Evolutionary conservation across 2,329 filamentous ascomycete genomes (phyloP).

Genomic region (Cyphellophora europaea): DNA sequence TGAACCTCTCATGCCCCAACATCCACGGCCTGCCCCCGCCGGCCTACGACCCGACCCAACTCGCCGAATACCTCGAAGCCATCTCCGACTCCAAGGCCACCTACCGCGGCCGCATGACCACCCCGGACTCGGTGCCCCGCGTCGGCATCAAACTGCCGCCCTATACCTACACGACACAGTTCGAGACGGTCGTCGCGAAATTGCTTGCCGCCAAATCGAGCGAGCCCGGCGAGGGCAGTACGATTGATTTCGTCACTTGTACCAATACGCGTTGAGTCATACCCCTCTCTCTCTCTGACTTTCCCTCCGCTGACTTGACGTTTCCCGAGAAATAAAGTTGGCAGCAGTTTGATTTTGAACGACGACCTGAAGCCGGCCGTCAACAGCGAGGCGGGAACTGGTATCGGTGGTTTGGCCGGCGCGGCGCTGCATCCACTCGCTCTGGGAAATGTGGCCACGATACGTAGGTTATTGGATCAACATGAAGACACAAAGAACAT

Average conservation of each 20-base stretch:
- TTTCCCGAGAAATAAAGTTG: too few species aligned
- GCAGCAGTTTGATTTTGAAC: conserved; percentile 53
- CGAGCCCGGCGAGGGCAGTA: conserved; percentile 14
- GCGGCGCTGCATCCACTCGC: conserved; percentile 63
- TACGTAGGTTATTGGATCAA: conserved; percentile 51
- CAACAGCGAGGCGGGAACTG: conserved; percentile 42
- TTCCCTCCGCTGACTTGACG: too few species aligned
- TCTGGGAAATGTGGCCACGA: conserved; percentile 63
- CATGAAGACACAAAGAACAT: conserved; percentile 42
- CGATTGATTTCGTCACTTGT: conserved; percentile 54
- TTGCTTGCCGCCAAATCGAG: conserved; percentile 26
- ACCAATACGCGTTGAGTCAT: conserved; percentile 69
- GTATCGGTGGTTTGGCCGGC: conserved; percentile 64
- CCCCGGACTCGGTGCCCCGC: conserved; percentile 32
- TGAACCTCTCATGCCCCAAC: conserved; percentile 73
- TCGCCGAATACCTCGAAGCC: conserved; percentile 47
- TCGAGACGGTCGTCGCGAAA: conserved; percentile 44
- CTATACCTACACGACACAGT: conserved; percentile 63
- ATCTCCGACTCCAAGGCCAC: conserved; percentile 29
- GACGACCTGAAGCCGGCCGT: conserved; percentile 27
- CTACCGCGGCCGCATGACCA: conserved; percentile 14
- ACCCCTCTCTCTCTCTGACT: too few species aligned
- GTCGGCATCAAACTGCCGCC: conserved; percentile 67
- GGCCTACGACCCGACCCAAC: conserved; percentile 49
- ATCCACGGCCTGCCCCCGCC: conserved; percentile 60